Evolutionary conservation across 2,329 filamentous ascomycete genomes (phyloP).

Genomic region (Aspergillus phoenicis): DNA sequence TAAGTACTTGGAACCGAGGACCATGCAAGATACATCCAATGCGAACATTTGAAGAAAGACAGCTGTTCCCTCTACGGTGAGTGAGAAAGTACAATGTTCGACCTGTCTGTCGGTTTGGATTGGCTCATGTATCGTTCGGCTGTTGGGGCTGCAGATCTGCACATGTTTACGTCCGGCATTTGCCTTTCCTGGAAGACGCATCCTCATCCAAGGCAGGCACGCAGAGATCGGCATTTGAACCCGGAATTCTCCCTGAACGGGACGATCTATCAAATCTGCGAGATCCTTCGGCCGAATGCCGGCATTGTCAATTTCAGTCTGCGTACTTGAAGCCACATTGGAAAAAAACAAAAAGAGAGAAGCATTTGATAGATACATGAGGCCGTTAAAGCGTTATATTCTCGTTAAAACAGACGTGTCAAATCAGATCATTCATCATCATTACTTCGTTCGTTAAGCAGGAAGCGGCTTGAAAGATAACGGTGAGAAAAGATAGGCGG

Average conservation of each 20-base stretch:
- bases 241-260: not conserved
- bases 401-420: not conserved
- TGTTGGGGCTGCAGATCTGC: too few relatives aligned
- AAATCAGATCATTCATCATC: not conserved
- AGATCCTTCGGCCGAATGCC: not conserved
- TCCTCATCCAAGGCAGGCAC: not conserved
- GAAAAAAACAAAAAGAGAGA: not conserved
- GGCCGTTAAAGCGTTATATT: not conserved
- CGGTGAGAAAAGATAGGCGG: slow-evolving; percentile 3
- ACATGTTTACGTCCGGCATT: not conserved
- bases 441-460: not conserved
- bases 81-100: not conserved
- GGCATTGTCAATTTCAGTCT: not conserved
- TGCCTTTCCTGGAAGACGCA: not conserved
- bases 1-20: too few relatives aligned
- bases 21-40: too few relatives aligned
- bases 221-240: not conserved
- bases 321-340: not conserved
- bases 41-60: too few relatives aligned
- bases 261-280: not conserved
- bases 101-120: not conserved
- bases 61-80: too few relatives aligned
- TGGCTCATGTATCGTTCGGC: not conserved
- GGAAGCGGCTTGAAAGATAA: not conserved
- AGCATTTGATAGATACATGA: not conserved